Evolutionary conservation across 2,329 filamentous ascomycete genomes (phyloP).

Genomic region (Alternaria gansuensis): DNA sequence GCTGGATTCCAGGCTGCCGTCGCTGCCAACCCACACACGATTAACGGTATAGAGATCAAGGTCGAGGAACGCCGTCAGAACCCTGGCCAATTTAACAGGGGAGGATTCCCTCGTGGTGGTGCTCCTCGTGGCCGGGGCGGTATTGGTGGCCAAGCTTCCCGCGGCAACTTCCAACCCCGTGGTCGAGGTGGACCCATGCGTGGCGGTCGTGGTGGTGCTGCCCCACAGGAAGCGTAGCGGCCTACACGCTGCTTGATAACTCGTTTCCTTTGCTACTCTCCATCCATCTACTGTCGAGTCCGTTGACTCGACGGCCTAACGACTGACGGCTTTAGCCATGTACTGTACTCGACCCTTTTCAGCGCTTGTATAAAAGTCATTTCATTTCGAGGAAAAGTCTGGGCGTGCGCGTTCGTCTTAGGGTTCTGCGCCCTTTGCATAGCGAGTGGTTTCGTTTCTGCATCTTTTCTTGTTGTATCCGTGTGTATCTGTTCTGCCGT

Average conservation of each 20-base stretch:
- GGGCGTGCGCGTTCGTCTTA: slow-evolving; percentile 43
- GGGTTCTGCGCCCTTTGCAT: slow-evolving; percentile 50
- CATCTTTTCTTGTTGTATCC: slow-evolving; percentile 43
- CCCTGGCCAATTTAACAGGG: slow-evolving; percentile 46
- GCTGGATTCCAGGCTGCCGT: slow-evolving; percentile 85
- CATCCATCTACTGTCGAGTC: slow-evolving; percentile 27
- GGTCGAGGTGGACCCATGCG: slow-evolving; percentile 70
- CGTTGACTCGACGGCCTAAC: slow-evolving; percentile 33
- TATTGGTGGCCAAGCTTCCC: slow-evolving; percentile 64
- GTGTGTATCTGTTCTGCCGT: slow-evolving; percentile 38
- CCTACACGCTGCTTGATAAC: slow-evolving; percentile 7
- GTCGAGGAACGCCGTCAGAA: slow-evolving; percentile 86
- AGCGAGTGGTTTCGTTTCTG: slow-evolving; percentile 50
- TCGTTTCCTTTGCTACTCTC: slow-evolving; percentile 20
- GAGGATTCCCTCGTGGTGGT: slow-evolving; percentile 53
- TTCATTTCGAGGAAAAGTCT: slow-evolving; percentile 49
- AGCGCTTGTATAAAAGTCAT: slow-evolving; percentile 53
- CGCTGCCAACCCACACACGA: slow-evolving; percentile 82
- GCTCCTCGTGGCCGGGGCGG: slow-evolving; percentile 69
- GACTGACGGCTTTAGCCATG: slow-evolving; percentile 51
- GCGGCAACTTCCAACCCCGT: slow-evolving; percentile 74
- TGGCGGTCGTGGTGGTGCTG: slow-evolving; percentile 57
- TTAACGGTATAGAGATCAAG: slow-evolving; percentile 82
- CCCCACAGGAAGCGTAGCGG: slow-evolving; percentile 48
- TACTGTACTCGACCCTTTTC: slow-evolving; percentile 49